phyloP scores from a whole-genome alignment of 345 rosid genomes.

The Erysimum cheiranthoides region DNA sequence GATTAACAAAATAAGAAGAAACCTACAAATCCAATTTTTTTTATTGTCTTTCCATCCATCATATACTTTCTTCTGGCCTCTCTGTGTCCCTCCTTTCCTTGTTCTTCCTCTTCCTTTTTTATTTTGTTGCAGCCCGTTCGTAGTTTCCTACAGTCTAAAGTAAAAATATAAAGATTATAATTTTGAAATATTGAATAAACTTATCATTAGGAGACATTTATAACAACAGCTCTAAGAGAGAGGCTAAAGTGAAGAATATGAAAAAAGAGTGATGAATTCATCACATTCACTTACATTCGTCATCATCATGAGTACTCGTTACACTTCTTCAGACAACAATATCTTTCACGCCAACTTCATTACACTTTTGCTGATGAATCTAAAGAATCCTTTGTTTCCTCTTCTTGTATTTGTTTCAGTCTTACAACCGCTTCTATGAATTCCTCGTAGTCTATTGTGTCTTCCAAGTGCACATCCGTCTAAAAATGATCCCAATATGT shows the following conservation, averaged over 20 bases:
- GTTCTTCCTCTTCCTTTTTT: slow-evolving; percentile 11
- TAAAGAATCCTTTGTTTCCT: slow-evolving; percentile 62
- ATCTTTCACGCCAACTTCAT: slow-evolving; percentile 64
- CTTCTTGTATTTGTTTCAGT: slow-evolving; percentile 62
- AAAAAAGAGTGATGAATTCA: slow-evolving; percentile 19
- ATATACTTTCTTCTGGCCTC: slow-evolving; percentile 26
- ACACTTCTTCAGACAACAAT: slow-evolving; percentile 59
- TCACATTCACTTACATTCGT: slow-evolving; percentile 60
- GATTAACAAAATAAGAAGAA: not conserved
- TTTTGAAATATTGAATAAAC: slow-evolving; percentile 8
- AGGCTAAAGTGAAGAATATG: not conserved
- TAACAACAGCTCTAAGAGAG: slow-evolving; percentile 3
- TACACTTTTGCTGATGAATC: slow-evolving; percentile 55
- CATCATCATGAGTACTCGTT: slow-evolving; percentile 61
- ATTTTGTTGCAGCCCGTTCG: slow-evolving; percentile 21
- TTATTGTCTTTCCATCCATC: slow-evolving; percentile 28
- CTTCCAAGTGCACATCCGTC: slow-evolving; percentile 76
- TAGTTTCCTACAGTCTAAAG: slow-evolving; percentile 31
- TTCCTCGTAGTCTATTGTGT: slow-evolving; percentile 77
- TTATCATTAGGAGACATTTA: slow-evolving; percentile 11
- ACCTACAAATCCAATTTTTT: not conserved
- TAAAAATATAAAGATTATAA: not conserved
- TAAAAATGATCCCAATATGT: slow-evolving; percentile 44
- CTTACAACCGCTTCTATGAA: slow-evolving; percentile 72
- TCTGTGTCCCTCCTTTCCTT: slow-evolving; percentile 28